A percentile compares a stretch with the other conserved stretches of the same genome.
These are phyloP conservation scores for Davidsoniella australis DNA, from an alignment of 2,329 filamentous ascomycete species.

Conservation along the genomic window DNA sequence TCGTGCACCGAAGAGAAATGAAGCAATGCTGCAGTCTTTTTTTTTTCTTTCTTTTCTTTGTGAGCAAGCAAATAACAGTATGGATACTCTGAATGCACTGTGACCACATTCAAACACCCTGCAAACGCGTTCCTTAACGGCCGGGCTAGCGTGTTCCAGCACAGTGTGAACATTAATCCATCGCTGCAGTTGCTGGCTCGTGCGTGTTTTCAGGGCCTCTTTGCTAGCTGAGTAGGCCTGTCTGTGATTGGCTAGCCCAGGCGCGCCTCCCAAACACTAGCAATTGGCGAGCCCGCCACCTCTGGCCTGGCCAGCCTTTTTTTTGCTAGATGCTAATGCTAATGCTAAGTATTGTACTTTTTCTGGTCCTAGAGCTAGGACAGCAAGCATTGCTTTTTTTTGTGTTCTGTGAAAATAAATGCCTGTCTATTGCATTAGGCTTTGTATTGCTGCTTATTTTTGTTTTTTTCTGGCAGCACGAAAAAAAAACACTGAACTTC, in stretches of 20 bases:
- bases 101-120: neutral
- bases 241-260: slow-evolving; percentile 10
- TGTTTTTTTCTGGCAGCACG: neutral
- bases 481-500: neutral
- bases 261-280: slow-evolving; percentile 10
- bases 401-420: neutral
- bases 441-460: neutral
- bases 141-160: neutral
- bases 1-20: slow-evolving; percentile 7
- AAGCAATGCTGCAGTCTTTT: neutral
- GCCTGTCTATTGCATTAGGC: neutral
- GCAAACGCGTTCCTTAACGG: neutral
- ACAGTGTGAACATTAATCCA: neutral
- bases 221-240: neutral
- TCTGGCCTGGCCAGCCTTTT: slow-evolving; percentile 1
- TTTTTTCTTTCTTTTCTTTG: neutral
- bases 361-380: neutral
- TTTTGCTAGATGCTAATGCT: neutral
- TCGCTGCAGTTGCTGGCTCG: neutral
- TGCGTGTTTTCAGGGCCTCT: slow-evolving; percentile 8
- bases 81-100: neutral
- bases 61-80: neutral
- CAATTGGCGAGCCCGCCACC: slow-evolving; percentile 1
- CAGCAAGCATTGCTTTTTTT: slow-evolving; percentile 1
- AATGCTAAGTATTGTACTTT: slow-evolving; percentile 3